Evolutionary conservation across 768 basidiomycete genomes (phyloP).

Genomic region (Amanita pallidorosea): DNA sequence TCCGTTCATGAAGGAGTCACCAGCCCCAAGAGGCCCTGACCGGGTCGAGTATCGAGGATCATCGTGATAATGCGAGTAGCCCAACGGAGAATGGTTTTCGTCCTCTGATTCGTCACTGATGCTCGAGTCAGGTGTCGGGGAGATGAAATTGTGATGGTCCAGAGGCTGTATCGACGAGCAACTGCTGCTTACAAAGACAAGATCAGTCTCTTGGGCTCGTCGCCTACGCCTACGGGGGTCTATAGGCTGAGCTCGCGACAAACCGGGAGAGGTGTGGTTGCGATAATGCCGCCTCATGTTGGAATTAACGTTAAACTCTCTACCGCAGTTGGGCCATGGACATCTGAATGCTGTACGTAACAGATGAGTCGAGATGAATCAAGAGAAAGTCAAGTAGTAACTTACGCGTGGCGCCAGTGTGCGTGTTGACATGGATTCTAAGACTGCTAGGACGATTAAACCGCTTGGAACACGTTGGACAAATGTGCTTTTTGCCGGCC

Average conservation of each 20-base stretch:
- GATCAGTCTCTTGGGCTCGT: conserved; percentile 2
- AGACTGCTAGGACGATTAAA: conserved; percentile 65
- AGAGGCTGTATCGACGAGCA: conserved; percentile 1
- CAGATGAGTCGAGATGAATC: background rate
- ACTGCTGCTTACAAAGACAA: conserved; percentile 10
- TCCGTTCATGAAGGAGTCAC: background rate
- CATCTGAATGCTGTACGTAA: conserved; percentile 69
- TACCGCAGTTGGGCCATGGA: conserved; percentile 62
- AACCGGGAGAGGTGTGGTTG: conserved; percentile 40
- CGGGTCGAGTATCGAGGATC: background rate
- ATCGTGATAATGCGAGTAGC: background rate
- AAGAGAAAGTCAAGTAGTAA: conserved; percentile 6
- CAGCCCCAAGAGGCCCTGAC: background rate
- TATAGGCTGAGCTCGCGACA: conserved; percentile 16
- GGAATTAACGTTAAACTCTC: conserved; percentile 75
- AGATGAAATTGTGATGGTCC: background rate
- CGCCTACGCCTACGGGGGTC: conserved; percentile 18
- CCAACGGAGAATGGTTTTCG: background rate
- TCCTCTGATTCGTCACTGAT: conserved; percentile 5
- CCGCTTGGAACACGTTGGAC: conserved; percentile 45
- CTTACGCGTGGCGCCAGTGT: conserved; percentile 61
- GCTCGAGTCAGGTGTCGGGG: conserved; percentile 3
- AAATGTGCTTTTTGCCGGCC: conserved; percentile 36
- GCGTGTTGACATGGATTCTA: conserved; percentile 55
- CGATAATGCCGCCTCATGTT: conserved; percentile 78